Evolutionary conservation across 495 filamentous ascomycete species (phyloP), one percentile per base, ranked within the genome.

Genomic region (Echria macrotheca): DNA sequence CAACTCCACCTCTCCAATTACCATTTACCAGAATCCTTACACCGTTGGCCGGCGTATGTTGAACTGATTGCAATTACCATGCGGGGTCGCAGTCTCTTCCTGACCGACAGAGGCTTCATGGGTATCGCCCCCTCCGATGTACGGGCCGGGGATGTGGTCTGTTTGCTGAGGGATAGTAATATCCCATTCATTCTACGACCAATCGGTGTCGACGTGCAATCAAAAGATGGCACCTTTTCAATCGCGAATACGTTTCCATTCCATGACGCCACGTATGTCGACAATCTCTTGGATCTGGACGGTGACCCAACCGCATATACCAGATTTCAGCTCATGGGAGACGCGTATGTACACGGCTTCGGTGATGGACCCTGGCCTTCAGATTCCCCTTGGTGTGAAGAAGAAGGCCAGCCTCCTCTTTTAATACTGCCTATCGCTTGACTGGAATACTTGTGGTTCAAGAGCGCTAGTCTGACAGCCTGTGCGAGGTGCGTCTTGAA

Each of bases 81-180:
- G 49, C 49, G 41, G 1, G 41, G 41, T 4, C 49, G 49, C 5
- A 38, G 11, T 8, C 45, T 48, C 3, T 24, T 48, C 11, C 32
- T 39, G 5, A 48, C 45, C 12, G 33, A 9, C 1, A 39, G 31
- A 4, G 32, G 45, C 9, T 39, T 14, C 8, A 38, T 48, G 12
- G 45, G 45, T 1, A 31, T 48, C 14, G 32, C 45, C 8, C 32
- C 32, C 14, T 17, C 32, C 18, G 36, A 45, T 24, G 3, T 54
- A 51, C 5, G 57, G 62, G 5, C 63, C 61, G 17, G 59, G 47
- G 49, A 71, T 23, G 4, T 24, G 18, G 19, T 41, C 7, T 41
- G 38, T 21, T 21, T 41, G 2, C 17, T 41, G 3, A 12, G 21
- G 1, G 18, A 12, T n/a, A 41, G 21, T 21, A 24, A 2, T 3